Conservation (phyloP, 768 basidiomycete species). For the Trametes gibbosa region DNA sequence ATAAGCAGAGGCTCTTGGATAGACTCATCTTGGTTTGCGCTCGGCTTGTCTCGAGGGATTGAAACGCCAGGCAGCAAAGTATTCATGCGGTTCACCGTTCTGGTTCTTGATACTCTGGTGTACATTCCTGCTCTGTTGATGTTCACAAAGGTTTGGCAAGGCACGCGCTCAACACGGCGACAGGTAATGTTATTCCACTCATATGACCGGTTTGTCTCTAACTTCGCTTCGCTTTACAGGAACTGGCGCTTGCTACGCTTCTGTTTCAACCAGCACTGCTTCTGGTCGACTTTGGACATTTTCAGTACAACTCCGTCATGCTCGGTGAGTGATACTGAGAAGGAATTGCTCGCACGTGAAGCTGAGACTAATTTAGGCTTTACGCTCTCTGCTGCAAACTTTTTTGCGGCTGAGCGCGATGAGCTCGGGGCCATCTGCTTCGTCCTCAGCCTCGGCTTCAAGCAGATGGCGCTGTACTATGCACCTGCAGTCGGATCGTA, state of each 20-base stretch:
- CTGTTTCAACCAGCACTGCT: slow-evolving; percentile 82
- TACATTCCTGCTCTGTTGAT: slow-evolving; percentile 73
- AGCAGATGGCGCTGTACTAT: slow-evolving; percentile 96
- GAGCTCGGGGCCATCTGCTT: slow-evolving; percentile 75
- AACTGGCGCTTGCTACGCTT: slow-evolving; percentile 65
- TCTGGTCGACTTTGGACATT: slow-evolving; percentile 89
- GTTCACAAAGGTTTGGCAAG: slow-evolving; percentile 67
- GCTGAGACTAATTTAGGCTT: slow-evolving; percentile 45
- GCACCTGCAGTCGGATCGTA: slow-evolving; percentile 91
- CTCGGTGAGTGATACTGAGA: slow-evolving; percentile 51
- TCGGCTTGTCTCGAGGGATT: slow-evolving; percentile 67
- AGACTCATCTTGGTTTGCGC: slow-evolving; percentile 64
- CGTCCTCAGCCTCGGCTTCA: slow-evolving; percentile 84
- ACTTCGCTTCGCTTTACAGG: slow-evolving; percentile 34
- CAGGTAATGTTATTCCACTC: slow-evolving; percentile 49
- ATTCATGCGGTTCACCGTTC: slow-evolving; percentile 80
- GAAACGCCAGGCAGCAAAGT: slow-evolving; percentile 64
- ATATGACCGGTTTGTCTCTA: not conserved
- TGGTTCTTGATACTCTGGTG: slow-evolving; percentile 63
- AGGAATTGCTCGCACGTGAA: not conserved
- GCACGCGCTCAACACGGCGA: slow-evolving; percentile 67
- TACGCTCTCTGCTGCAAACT: slow-evolving; percentile 64
- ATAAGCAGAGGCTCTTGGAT: slow-evolving; percentile 45
- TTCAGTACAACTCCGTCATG: slow-evolving; percentile 95
- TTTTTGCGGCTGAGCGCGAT: slow-evolving; percentile 69